phyloP scores from a whole-genome alignment of 1,284 basidiomycete genomes.

The Porogramme epimiltina region DNA sequence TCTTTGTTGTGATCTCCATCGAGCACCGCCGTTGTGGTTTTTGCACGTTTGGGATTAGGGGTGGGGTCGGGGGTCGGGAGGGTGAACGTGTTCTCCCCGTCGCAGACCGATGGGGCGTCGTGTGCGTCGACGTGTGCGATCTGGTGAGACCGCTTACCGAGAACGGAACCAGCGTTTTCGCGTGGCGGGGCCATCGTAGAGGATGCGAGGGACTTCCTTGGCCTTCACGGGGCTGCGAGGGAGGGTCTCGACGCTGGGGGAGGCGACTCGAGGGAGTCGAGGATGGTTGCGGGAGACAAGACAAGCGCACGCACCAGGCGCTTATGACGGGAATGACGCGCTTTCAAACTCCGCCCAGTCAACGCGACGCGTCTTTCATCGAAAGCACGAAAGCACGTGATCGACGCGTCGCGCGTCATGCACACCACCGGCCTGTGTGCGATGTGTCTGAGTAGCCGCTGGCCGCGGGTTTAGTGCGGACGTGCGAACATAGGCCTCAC shows the following conservation, averaged over 20 bases:
- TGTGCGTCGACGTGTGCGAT: constrained; percentile 25
- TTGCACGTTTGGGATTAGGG: constrained; percentile 65
- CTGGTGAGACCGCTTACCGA: constrained; percentile 60
- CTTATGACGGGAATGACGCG: constrained; percentile 31
- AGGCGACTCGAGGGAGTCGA: constrained; percentile 16
- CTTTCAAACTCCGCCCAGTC: constrained; percentile 33
- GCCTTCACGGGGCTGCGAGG: background rate
- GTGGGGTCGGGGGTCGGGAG: constrained; percentile 61
- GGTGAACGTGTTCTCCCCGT: constrained; percentile 10
- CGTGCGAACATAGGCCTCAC: background rate
- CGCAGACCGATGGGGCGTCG: constrained; percentile 18
- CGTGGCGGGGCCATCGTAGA: constrained; percentile 24
- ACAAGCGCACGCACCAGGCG: constrained; percentile 18
- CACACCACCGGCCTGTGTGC: background rate
- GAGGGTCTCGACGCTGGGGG: constrained; percentile 7
- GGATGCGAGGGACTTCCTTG: constrained; percentile 3
- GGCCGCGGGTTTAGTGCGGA: constrained; percentile 20
- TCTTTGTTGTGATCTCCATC: constrained; percentile 73
- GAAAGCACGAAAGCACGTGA: constrained; percentile 30
- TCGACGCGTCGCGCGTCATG: constrained; percentile 26
- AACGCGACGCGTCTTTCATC: constrained; percentile 32
- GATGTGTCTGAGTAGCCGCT: too few relatives aligned
- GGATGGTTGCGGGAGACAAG: constrained; percentile 14
- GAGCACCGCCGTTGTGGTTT: constrained; percentile 43
- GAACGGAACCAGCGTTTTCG: constrained; percentile 46